Evolutionary conservation across 1,284 basidiomycete species (phyloP), one percentile per base, ranked within the genome.

Genomic region (Meripilus lineatus): DNA sequence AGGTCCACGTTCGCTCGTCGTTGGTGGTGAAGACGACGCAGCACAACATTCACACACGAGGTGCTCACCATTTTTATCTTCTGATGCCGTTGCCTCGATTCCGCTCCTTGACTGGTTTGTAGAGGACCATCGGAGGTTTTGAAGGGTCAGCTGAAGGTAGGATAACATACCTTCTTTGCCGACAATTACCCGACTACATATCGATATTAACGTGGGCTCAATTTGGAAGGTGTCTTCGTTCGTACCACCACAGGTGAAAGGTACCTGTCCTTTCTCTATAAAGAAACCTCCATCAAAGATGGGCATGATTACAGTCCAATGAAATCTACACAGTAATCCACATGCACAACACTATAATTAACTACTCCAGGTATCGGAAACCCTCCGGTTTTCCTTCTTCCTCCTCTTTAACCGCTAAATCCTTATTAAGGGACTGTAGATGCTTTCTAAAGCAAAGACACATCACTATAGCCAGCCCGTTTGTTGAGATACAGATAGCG

Each of bases 401-500:
- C 50, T 61, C 51, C 46, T 79, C 75, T 48, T 70, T 66, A 46
- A 58, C 51, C 40, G 72, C 73, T 30, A 69, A 56, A 50, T 66
- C 56, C 54, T 61, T 56, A 57, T 84, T 83, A 39, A 75, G 54
- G n/a, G 50, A 50, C 26, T 60, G 58, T 38, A 85, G 62, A 52
- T 81, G 71, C 36, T 53, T 50, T 49, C 77, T 71, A 63, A 84
- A 78, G 32, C 68, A 52, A 50, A 69, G 72, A 50, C 70, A 74
- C 75, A 84, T 77, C 22, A 72, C 40, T 40, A 84, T 75, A 17
- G 64, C 61, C 33, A 71, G 48, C 0, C 64, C 66, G 39, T 61
- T 69, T 37, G 67, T 65, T 32, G 74, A 72, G 58, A 77, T 74
- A 60, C 77, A 79, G 40, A 79, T 75, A 5, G 63, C 69, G 52